Base-by-base conservation (phyloP, 1,284 basidiomycete genomes). In the Rugiboletus extremiorientalis region DNA sequence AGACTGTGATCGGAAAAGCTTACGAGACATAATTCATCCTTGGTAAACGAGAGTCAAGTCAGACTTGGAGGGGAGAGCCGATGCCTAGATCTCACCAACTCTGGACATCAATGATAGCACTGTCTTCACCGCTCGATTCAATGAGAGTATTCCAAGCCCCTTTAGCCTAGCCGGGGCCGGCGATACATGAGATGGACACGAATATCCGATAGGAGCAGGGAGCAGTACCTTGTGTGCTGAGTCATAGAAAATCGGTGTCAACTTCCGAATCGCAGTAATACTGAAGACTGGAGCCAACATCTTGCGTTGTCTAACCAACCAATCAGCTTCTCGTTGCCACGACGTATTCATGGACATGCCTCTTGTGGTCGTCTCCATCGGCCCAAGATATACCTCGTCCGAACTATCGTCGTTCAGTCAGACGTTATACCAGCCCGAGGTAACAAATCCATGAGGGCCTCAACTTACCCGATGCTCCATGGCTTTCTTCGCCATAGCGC, bases 1-100 rank as follows among this genome's bases (percentile, higher is more conserved):
- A 22, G 15, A 6, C 1, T 16, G 10, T 16, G 15, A 16, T n/a
- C 31, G 10, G 16, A 43, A 44, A 38, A 10, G 2, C 76, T 43
- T 63, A 80, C 80, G 80, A 75, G n/a, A 81, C 66, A 16, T 72
- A 65, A 56, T 80, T 80, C 78, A 80, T 79, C 78, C 80, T 74
- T 50, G 9, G 28, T 12, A n/a, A 62, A 16, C n/a, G 31, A 3
- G 6, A 33, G 15, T 33, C 31, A 33, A 33, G 11, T 33, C 11
- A 33, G 15, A 15, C 11, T 33, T 11, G 11, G 31, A 33, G 11
- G 15, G 31, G 11, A 33, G 11, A 6, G 15, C 15, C 6, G 11
- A 33, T 2, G 15, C 31, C 10, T 9, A 33, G 15, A 33, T 11
- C 31, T 3, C 16, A 65, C 63, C 63, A 65, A 10, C 25, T 54